Conservation (phyloP, 768 basidiomycete genomes). For the Leccinum obscurum region DNA sequence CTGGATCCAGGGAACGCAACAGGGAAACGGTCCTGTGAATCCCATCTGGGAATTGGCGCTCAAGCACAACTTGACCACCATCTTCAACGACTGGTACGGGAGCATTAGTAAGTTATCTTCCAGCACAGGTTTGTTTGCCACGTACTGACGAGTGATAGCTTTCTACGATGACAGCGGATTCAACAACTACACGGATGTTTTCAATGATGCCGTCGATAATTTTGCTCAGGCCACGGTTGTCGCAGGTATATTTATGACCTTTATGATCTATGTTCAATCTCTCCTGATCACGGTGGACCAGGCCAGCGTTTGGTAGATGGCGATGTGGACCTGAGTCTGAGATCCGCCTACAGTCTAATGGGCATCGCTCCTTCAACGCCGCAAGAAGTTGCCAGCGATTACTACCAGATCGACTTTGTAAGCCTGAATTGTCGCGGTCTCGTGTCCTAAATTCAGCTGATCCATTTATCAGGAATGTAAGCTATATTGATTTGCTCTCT, state of each 20-base stretch:
- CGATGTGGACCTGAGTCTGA: constrained; percentile 53
- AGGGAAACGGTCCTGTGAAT: constrained; percentile 50
- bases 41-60: constrained; percentile 59
- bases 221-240: constrained; percentile 42
- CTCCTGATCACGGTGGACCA: constrained; percentile 19
- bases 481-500: constrained; percentile 5
- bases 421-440: neutral
- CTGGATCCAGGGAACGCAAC: constrained; percentile 59
- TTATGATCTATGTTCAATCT: constrained; percentile 39
- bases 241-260: constrained; percentile 40
- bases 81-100: constrained; percentile 44
- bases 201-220: constrained; percentile 41
- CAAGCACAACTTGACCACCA: constrained; percentile 52
- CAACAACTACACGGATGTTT: constrained; percentile 46
- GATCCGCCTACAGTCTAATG: constrained; percentile 53
- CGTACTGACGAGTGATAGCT: constrained; percentile 32
- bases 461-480: constrained; percentile 28
- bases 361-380: constrained; percentile 46
- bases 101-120: constrained; percentile 42
- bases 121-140: neutral
- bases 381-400: constrained; percentile 55
- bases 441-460: constrained; percentile 6
- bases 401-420: constrained; percentile 49
- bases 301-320: constrained; percentile 16
- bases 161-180: constrained; percentile 55